Percentiles rank a stretch among this genome's conserved stretches.
Conservation (phyloP, 1,284 basidiomycete genomes). For the Prillingera fragicola region DNA sequence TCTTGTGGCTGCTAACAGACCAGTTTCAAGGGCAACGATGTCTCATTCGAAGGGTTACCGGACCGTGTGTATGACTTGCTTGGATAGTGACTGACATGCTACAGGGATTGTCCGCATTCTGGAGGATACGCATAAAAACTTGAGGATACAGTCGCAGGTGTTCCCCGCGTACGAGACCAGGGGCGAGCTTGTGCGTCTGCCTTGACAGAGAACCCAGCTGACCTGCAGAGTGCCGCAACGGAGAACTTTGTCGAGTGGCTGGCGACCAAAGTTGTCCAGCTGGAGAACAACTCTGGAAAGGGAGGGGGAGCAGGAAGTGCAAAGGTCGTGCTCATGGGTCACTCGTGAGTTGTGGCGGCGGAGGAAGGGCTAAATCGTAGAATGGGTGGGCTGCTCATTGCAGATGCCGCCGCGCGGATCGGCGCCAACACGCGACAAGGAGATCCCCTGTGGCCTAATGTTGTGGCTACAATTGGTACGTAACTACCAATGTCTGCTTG, state of each 20-base stretch:
- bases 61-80: slow-evolving; percentile 24
- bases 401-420: slow-evolving; percentile 74
- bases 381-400: slow-evolving; percentile 83
- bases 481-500: no score
- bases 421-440: slow-evolving; percentile 44
- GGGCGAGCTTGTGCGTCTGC: slow-evolving; percentile 68
- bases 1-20: background rate
- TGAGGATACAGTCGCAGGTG: slow-evolving; percentile 64
- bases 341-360: slow-evolving; percentile 57
- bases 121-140: slow-evolving; percentile 47
- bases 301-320: slow-evolving; percentile 69
- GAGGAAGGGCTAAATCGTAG: slow-evolving; percentile 49
- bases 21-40: slow-evolving; percentile 50
- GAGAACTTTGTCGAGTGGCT: slow-evolving; percentile 84
- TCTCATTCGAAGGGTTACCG: slow-evolving; percentile 48
- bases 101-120: slow-evolving; percentile 70
- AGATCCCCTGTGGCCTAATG: slow-evolving; percentile 43
- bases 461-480: slow-evolving; percentile 41
- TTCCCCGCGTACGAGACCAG: slow-evolving; percentile 93
- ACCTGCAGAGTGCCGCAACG: slow-evolving; percentile 65
- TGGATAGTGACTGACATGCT: slow-evolving; percentile 47
- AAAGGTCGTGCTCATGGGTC: slow-evolving; percentile 81
- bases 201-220: background rate
- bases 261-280: slow-evolving; percentile 68
- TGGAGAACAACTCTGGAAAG: slow-evolving; percentile 61